These are phyloP conservation scores for Eucommia ulmoides DNA, from an alignment of 257 asterid species.

Conservation along the genomic window DNA sequence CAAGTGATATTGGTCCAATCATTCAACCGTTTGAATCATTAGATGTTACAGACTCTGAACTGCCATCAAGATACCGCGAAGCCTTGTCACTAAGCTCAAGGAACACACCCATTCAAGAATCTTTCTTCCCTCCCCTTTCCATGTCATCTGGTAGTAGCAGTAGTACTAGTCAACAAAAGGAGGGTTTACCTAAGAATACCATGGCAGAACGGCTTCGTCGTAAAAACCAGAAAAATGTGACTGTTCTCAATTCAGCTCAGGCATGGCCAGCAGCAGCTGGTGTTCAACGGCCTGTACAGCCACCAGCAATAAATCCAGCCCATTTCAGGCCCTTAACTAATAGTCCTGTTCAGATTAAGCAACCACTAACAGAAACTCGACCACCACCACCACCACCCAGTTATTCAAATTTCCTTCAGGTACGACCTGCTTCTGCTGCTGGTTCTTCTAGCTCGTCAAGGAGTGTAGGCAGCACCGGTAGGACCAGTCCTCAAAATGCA, in stretches of 20 bases:
- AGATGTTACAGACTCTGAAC: conserved; percentile 33
- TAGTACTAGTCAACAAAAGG: conserved; percentile 43
- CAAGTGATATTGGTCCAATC: conserved; percentile 37
- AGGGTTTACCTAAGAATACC: conserved; percentile 26
- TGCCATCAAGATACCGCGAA: conserved; percentile 63
- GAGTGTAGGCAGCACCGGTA: conserved; percentile 29
- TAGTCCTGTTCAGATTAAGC: conserved; percentile 41
- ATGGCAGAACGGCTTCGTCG: conserved; percentile 70
- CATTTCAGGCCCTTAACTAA: not conserved
- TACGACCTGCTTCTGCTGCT: conserved; percentile 36
- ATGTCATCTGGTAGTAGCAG: conserved; percentile 41
- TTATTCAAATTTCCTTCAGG: conserved; percentile 31
- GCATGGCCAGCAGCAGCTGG: conserved; percentile 32
- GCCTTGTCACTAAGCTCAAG: conserved; percentile 53
- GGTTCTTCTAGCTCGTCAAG: conserved; percentile 33
- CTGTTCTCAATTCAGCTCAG: conserved; percentile 29
- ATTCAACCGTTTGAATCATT: conserved; percentile 46
- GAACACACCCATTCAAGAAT: conserved; percentile 48
- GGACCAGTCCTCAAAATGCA: conserved; percentile 30
- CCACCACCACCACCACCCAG: conserved; percentile 29
- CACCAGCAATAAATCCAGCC: conserved; percentile 1
- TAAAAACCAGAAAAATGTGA: conserved; percentile 26
- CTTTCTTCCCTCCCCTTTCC: conserved; percentile 78
- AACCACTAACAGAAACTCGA: conserved; percentile 19
- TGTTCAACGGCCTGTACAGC: conserved; percentile 23